Conservation (phyloP, 805 yeast genomes). For the Spathaspora passalidarum region DNA sequence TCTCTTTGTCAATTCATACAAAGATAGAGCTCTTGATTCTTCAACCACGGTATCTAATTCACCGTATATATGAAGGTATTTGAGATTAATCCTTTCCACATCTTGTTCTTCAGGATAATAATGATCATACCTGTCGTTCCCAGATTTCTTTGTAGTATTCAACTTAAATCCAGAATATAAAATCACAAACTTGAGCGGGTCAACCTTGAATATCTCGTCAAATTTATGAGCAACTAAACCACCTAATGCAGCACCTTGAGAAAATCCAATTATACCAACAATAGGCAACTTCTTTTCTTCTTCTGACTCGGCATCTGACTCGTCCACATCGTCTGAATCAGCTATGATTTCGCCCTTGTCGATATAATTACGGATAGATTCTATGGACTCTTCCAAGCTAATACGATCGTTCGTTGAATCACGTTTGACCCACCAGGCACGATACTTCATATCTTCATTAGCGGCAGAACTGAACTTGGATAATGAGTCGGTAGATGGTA, state of each 20-base stretch:
- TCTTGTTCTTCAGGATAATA: slow-evolving; percentile 22
- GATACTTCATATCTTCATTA: slow-evolving; percentile 33
- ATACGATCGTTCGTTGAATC: slow-evolving; percentile 39
- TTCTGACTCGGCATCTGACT: slow-evolving; percentile 15
- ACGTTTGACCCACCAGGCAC: slow-evolving; percentile 78
- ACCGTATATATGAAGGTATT: slow-evolving; percentile 74
- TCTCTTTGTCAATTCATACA: slow-evolving; percentile 43
- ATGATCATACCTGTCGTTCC: slow-evolving; percentile 22
- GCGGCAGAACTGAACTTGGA: slow-evolving; percentile 43
- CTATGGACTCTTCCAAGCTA: slow-evolving; percentile 51
- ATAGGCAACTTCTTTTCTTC: slow-evolving; percentile 51
- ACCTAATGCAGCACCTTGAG: slow-evolving; percentile 91
- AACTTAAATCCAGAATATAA: slow-evolving; percentile 64
- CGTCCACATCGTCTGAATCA: slow-evolving; percentile 23
- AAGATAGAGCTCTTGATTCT: slow-evolving; percentile 60
- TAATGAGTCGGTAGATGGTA: slow-evolving; percentile 66
- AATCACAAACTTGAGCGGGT: slow-evolving; percentile 63
- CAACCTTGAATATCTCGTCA: slow-evolving; percentile 46
- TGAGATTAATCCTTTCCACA: slow-evolving; percentile 23
- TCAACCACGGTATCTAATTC: slow-evolving; percentile 84
- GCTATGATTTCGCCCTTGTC: slow-evolving; percentile 49
- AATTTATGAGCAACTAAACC: slow-evolving; percentile 65
- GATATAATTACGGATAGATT: slow-evolving; percentile 46
- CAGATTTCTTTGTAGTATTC: slow-evolving; percentile 22
- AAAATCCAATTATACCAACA: slow-evolving; percentile 85